These are phyloP conservation scores for Hypoxylon sp. DNA, from an alignment of 2,329 filamentous ascomycete genomes.

Conservation along the genomic window DNA sequence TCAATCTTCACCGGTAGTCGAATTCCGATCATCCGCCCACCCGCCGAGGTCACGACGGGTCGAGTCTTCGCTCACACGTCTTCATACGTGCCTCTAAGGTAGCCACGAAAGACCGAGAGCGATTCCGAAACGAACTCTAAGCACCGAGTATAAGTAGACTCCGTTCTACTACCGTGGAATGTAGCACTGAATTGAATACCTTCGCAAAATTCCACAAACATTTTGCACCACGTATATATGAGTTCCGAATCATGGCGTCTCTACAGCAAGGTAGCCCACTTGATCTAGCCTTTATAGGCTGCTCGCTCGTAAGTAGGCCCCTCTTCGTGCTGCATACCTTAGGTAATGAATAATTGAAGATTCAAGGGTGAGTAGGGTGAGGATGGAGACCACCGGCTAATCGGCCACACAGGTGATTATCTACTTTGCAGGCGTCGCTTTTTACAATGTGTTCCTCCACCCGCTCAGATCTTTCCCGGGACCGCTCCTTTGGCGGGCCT, in stretches of 20 bases:
- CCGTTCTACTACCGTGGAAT: not conserved
- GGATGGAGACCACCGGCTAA: conserved; percentile 13
- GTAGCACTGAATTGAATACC: not conserved
- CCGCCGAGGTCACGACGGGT: conserved; percentile 8
- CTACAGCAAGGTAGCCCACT: conserved; percentile 16
- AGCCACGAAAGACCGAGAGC: conserved; percentile 15
- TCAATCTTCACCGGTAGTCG: not conserved
- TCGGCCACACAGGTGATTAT: conserved; percentile 12
- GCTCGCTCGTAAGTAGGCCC: conserved; percentile 28
- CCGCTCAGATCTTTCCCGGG: conserved; percentile 43
- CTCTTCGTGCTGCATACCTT: not conserved
- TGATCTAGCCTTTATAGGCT: conserved; percentile 23
- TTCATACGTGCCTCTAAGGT: not conserved
- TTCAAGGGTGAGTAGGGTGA: not conserved
- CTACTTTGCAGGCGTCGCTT: conserved; percentile 11
- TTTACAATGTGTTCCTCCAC: conserved; percentile 44
- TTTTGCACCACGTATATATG: not conserved
- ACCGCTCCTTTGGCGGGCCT: conserved; percentile 37
- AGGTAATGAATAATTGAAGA: not conserved
- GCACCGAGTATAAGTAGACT: conserved; percentile 24
- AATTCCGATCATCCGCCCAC: conserved; percentile 31
- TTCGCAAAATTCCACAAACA: not conserved
- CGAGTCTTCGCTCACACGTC: conserved; percentile 9
- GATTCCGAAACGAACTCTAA: conserved; percentile 1
- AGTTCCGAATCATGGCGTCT: conserved; percentile 29